phyloP scores from a whole-genome alignment of 2,329 filamentous ascomycete genomes.

The Aspergillus tanneri region DNA sequence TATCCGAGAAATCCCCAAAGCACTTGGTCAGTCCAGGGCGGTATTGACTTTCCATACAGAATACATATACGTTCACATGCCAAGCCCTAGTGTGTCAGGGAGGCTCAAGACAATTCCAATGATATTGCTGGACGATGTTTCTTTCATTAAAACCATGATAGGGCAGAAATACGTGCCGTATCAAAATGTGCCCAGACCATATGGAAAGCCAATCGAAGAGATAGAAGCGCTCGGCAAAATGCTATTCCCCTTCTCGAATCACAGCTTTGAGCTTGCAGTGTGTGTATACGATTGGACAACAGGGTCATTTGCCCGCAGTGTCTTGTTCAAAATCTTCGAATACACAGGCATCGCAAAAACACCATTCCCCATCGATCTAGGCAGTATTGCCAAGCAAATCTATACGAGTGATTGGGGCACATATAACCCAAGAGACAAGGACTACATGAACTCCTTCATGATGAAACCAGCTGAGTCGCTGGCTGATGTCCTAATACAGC shows the following conservation, averaged over 20 bases:
- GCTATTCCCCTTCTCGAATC: background rate
- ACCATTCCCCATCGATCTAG: background rate
- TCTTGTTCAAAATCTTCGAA: slow-evolving; percentile 1
- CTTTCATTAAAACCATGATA: background rate
- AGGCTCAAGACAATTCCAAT: background rate
- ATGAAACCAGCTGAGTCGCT: background rate
- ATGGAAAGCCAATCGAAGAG: background rate
- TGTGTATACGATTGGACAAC: slow-evolving; percentile 6
- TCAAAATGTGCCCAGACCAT: background rate
- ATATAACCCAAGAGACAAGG: background rate
- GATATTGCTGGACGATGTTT: background rate
- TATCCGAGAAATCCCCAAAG: background rate
- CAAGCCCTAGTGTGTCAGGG: background rate
- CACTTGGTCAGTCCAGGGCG: too few relatives aligned
- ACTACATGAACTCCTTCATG: slow-evolving; percentile 2
- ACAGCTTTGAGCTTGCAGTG: slow-evolving; percentile 2
- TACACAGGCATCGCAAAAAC: background rate
- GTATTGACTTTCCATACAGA: background rate
- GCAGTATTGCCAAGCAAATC: background rate
- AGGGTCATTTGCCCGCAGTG: background rate
- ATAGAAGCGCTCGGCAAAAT: background rate
- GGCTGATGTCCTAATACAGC: background rate
- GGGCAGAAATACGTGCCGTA: background rate
- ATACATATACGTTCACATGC: background rate
- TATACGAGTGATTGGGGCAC: background rate